Conservation (phyloP, 2,329 filamentous ascomycete genomes). For the Akanthomyces uredinophilus region DNA sequence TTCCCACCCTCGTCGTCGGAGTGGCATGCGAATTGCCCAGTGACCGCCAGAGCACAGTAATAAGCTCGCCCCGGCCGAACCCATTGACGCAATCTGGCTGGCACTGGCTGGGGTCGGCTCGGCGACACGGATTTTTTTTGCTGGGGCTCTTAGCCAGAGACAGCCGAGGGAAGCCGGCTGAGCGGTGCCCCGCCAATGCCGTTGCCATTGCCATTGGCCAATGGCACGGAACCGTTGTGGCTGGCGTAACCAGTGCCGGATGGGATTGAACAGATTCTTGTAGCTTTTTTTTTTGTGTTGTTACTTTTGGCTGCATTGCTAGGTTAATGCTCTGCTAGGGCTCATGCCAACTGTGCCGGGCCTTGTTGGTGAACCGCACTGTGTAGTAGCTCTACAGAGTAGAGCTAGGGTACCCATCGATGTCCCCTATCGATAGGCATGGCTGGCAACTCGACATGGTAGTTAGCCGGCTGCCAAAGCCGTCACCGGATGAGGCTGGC, state of each 20-base stretch:
- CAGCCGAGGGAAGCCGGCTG: constrained; percentile 16
- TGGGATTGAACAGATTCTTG: background rate
- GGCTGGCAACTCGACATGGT: no score
- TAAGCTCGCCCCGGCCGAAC: background rate
- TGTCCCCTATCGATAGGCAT: no score
- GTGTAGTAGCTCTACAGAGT: no score
- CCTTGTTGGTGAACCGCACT: no score
- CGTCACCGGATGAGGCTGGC: background rate
- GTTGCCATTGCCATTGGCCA: constrained; percentile 4
- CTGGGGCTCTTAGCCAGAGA: constrained; percentile 9
- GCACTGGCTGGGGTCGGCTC: constrained; percentile 5
- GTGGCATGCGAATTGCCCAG: background rate
- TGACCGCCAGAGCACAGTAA: background rate
- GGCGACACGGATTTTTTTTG: constrained; percentile 13
- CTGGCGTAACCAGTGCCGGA: background rate
- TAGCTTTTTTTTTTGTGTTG: background rate
- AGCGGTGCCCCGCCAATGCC: constrained; percentile 5
- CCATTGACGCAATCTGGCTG: background rate
- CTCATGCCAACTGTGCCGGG: no score
- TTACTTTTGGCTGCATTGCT: background rate
- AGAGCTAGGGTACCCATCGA: no score
- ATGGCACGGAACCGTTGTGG: background rate
- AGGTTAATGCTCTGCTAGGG: no score
- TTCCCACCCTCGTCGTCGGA: background rate
- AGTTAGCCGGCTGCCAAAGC: background rate